phyloP scores from a whole-genome alignment of 306 rosid genomes.

The Rosa rugosa region DNA sequence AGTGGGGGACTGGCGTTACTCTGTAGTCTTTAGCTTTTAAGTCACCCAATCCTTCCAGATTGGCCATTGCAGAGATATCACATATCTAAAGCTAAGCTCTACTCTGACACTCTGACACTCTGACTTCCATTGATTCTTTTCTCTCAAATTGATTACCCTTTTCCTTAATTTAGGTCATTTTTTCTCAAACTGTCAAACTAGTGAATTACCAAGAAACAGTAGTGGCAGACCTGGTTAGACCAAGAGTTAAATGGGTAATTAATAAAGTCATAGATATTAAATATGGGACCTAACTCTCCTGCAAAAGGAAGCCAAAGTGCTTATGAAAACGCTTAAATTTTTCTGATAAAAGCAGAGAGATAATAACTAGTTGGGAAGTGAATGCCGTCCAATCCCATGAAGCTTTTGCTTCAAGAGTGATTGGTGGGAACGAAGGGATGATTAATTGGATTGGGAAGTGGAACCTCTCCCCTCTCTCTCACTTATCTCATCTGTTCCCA shows the following conservation, averaged over 20 bases:
- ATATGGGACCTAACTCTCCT: conserved; percentile 15
- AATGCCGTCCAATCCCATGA: conserved; percentile 13
- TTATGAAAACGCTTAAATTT: conserved; percentile 21
- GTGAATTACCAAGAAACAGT: conserved; percentile 20
- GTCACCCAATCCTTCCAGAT: conserved; percentile 37
- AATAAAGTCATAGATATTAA: neutral
- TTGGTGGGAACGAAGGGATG: conserved; percentile 32
- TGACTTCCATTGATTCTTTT: conserved; percentile 8
- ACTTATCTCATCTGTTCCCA: conserved; percentile 70
- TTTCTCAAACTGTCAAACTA: conserved; percentile 1
- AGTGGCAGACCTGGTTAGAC: conserved; percentile 11
- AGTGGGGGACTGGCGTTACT: conserved; percentile 24
- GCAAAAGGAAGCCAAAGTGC: conserved; percentile 18
- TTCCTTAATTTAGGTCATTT: neutral
- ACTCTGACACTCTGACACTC: conserved; percentile 25
- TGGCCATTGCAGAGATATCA: conserved; percentile 31
- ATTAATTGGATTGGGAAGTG: conserved; percentile 53
- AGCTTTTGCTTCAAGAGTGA: conserved; percentile 33
- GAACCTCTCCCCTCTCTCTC: conserved; percentile 35
- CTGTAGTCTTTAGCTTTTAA: conserved; percentile 13
- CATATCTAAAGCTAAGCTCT: conserved; percentile 20
- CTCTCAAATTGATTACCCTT: conserved; percentile 19
- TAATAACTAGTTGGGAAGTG: conserved; percentile 23
- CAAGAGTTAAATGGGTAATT: neutral
- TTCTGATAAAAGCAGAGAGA: conserved; percentile 35